phyloP scores from a whole-genome alignment of 2,329 filamentous ascomycete genomes.

The Ceratocystis smalleyi region DNA sequence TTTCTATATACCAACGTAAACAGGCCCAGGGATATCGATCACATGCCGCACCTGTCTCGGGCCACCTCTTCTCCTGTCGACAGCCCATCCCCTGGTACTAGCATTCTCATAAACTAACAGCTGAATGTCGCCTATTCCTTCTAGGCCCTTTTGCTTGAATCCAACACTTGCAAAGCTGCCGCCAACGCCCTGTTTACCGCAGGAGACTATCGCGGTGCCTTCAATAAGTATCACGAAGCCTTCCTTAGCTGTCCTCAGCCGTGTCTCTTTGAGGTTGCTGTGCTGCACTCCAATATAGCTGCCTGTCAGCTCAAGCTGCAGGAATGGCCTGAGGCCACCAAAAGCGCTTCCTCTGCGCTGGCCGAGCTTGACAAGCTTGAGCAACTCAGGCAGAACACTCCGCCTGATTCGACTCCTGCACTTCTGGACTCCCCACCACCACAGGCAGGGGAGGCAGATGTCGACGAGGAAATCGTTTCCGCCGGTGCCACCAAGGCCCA shows the following conservation, averaged over 20 bases:
- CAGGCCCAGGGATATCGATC: not conserved
- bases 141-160: conserved; percentile 53
- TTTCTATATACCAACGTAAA: not conserved
- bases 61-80: not conserved
- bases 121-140: not conserved
- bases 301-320: conserved; percentile 75
- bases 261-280: conserved; percentile 73
- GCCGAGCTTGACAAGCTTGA: conserved; percentile 53
- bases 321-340: conserved; percentile 72
- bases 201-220: conserved; percentile 58
- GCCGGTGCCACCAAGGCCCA: conserved; percentile 39
- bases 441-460: conserved; percentile 30
- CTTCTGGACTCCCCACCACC: not conserved
- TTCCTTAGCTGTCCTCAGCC: conserved; percentile 66
- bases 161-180: conserved; percentile 53
- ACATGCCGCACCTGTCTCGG: not conserved
- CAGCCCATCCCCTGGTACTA: too few relatives aligned
- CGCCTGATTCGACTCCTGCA: not conserved
- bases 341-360: conserved; percentile 55
- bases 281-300: conserved; percentile 75
- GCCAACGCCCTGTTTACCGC: conserved; percentile 69
- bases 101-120: too few relatives aligned
- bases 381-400: conserved; percentile 19
- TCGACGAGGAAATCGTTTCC: conserved; percentile 45
- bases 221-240: conserved; percentile 70